These are phyloP conservation scores for Sclerotinia glacialis DNA, from an alignment of 2,329 filamentous ascomycete genomes.

Conservation along the genomic window DNA sequence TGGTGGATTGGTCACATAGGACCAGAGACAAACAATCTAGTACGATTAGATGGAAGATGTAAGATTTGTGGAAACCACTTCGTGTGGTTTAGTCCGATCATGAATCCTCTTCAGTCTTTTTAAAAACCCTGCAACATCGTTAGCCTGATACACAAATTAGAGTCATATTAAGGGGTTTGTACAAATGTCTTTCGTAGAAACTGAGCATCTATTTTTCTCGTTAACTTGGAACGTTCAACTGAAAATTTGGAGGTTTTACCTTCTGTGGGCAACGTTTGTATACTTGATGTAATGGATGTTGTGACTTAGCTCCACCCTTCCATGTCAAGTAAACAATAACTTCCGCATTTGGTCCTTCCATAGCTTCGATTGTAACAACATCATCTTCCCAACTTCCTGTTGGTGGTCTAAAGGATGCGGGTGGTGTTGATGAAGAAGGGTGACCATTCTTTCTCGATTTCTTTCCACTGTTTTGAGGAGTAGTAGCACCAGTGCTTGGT, in stretches of 20 bases:
- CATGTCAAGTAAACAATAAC: conserved; percentile 70
- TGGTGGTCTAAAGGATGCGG: conserved; percentile 65
- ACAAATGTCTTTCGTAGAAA: conserved; percentile 50
- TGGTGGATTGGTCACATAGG: not conserved
- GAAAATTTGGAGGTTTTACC: conserved; percentile 44
- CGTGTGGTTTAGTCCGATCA: not conserved
- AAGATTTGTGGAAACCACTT: not conserved
- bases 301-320: conserved; percentile 71
- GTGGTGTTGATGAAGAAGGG: conserved; percentile 37
- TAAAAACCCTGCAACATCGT: conserved; percentile 32
- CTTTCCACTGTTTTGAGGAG: conserved; percentile 29
- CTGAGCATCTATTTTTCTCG: conserved; percentile 43
- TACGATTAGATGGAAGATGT: not conserved
- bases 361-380: conserved; percentile 67
- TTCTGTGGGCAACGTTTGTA: conserved; percentile 78
- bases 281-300: conserved; percentile 65
- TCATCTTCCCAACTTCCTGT: conserved; percentile 75
- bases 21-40: not conserved
- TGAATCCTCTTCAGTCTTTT: conserved; percentile 22
- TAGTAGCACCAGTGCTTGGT: conserved; percentile 41
- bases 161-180: conserved; percentile 4
- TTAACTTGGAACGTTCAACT: conserved; percentile 21
- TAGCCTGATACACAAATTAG: conserved; percentile 19
- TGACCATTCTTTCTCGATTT: conserved; percentile 35
- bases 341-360: conserved; percentile 61